Evolutionary conservation across 192 early-diverging fungal genomes (phyloP).

Genomic region (Irineochytrium annulatum): DNA sequence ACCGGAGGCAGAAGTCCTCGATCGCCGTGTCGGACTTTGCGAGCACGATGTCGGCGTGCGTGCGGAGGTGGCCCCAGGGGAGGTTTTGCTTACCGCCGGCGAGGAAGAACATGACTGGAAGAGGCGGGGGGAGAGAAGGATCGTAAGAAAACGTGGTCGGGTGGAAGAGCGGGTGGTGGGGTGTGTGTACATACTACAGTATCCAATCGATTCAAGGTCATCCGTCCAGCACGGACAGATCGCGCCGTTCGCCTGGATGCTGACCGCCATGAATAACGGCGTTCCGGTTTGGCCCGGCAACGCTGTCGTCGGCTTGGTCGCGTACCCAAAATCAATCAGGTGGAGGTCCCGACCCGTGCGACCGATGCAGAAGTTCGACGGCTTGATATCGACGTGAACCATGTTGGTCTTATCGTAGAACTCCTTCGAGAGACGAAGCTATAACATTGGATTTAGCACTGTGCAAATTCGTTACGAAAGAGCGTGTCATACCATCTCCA

Average conservation of each 20-base stretch:
- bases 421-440: conserved; percentile 9
- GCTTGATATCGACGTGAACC: conserved; percentile 34
- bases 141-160: background rate
- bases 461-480: background rate
- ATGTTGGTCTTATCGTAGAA: conserved; percentile 15
- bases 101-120: conserved; percentile 19
- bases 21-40: conserved; percentile 24
- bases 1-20: conserved; percentile 16
- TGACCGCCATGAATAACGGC: conserved; percentile 30
- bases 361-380: conserved; percentile 28
- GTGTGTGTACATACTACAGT: conserved; percentile 15
- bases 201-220: conserved; percentile 30
- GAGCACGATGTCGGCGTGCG: conserved; percentile 26
- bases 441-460: background rate
- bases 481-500: conserved; percentile 19
- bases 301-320: conserved; percentile 17
- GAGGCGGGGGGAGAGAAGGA: background rate
- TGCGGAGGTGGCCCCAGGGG: conserved; percentile 29
- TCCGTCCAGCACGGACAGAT: conserved; percentile 28
- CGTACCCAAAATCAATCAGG: conserved; percentile 37
- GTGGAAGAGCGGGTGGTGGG: background rate
- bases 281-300: conserved; percentile 35
- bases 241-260: conserved; percentile 24
- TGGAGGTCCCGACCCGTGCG: conserved; percentile 10
- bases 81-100: conserved; percentile 29